Evolutionary conservation across 345 rosid species (phyloP), one percentile per base, ranked within the genome.

Genomic region (Durio zibethinus): DNA sequence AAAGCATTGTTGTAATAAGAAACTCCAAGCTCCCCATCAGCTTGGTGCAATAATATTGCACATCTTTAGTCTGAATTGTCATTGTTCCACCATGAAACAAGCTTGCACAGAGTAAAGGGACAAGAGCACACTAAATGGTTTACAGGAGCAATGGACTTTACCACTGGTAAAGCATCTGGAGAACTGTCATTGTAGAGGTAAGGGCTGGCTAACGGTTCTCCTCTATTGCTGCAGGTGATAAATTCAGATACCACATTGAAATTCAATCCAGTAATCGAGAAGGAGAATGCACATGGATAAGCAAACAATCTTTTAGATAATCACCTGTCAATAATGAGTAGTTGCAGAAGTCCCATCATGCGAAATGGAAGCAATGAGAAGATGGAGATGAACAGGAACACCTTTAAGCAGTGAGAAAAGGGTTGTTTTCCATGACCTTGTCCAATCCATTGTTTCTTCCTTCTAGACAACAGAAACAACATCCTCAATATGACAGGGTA

Each of bases 271-370:
- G 23, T 61, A 35, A 72, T 5, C 27, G 11, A 54, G 38, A 27
- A 76, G 66, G 45, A 45, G 45, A 67, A 42, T 15, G 40, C 9
- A 14, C 65, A 59, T 47, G 8, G 27, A 33, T 40, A 60, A 65
- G 71, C 29, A 50, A 64, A 11, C 25, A 42, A 33, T 14, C 61
- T 50, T 36, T 18, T 56, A 45, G 68, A 21, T 52, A 80, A 45
- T 54, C 36, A 92, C 98, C 97, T 85, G 85, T 91, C 88, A 62
- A 94, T 79, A 52, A 94, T 88, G 78, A 12, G 97, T 91, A 63
- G 98, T 93, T 1, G 98, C 97, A 74, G 97, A 94, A 78, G 98
- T 94, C 45, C 97, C 99, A 84, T 95, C 97, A 33, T 91, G 85
- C 0, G 98, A 95, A 77, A 93, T 85, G 57, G 98, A 90, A 75